Evolutionary conservation across 257 asterid genomes (phyloP), one percentile per base, ranked within the genome.

Genomic region (Linderniella brevidens): DNA sequence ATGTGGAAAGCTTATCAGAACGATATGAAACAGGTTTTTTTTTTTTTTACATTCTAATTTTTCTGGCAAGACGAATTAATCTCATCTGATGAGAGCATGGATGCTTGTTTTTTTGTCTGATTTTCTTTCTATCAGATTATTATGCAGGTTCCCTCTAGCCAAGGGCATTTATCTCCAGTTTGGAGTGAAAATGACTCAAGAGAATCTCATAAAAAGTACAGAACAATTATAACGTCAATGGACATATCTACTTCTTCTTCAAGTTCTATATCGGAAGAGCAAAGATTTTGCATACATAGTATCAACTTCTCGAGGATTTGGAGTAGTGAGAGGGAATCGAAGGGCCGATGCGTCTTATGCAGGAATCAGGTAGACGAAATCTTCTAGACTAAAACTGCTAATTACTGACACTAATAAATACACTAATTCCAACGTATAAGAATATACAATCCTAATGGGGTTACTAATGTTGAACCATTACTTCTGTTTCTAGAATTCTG

Each of bases 261-360:
- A 15, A 67, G 70, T 55, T 58, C 85, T 57, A 60, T 41, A 54
- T 66, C 94, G 37, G 69, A 37, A 59, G 82, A 72, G 37, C 63
- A 62, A 46, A 88, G 62, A 68, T 68, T 75, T 66, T 72, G 69
- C 16, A 59, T 73, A 49, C 98, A 74, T 58, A 57, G 73, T 64
- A 45, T 90, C 70, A 79, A 69, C 60, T 90, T 90, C 67, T 67
- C 80, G 4, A 81, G 76, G 82, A 74, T 90, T 58, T 90, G 98
- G 98, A 81, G 82, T 68, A 84, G 94, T 47, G 98, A 85, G 55
- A 90, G 55, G 61, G 87, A 90, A 64, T 58, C 75, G n/a, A 84
- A 75, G 75, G 75, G 87, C 12, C 94, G 93, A 45, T 85, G 94
- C 66, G 48, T 85, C 13, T 71, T 90, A 70, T 80, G 93, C 70